Base-by-base conservation (phyloP, 805 yeast genomes). In the Starmerella etchellsii region DNA sequence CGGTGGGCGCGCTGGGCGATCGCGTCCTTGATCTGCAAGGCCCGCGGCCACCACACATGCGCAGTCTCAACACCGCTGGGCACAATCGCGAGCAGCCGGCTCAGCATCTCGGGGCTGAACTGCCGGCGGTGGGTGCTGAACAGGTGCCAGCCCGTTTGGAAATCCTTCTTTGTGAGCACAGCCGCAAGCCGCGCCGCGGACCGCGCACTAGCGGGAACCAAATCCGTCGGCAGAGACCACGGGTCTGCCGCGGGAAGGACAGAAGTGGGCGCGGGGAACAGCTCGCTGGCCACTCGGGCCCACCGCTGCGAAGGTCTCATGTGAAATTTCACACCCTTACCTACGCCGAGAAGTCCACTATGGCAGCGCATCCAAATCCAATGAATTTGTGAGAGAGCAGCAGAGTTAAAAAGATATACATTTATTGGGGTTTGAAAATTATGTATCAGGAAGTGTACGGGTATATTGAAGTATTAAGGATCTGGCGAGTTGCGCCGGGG, bases 41-140 rank as follows among this genome's bases (percentile, higher is more conserved):
- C 56, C 21, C 48, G 43, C 13, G 54, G 54, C 55, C 52, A 49
- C 37, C 43, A 46, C 16, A 32, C 21, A 23, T 32, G 33, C 7
- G 53, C 51, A 6, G 43, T 31, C 19, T 40, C 36, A 8, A 44
- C 32, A n/a, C 52, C 50, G 25, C 41, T 37, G 6, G 55, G 55
- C 11, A 50, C 30, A n/a, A 44, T 30, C 4, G 41, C 37, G 26
- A 42, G 43, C 31, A 47, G 24, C 21, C 33, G 36, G 18, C 39
- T 26, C 23, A 39, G 37, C 31, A 41, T 16, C 11, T 40, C 49
- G 15, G 21, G 11, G 22, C 34, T 33, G 31, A 48, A 41, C 20
- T 24, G 38, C 14, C 24, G 37, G 10, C 29, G 29, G 23, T 44
- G 24, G 25, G 18, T 19, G 16, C 29, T 3, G 26, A 42, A 45